Evolutionary conservation across 306 rosid genomes (phyloP).

Genomic region (Hylodesmum podocarpum): DNA sequence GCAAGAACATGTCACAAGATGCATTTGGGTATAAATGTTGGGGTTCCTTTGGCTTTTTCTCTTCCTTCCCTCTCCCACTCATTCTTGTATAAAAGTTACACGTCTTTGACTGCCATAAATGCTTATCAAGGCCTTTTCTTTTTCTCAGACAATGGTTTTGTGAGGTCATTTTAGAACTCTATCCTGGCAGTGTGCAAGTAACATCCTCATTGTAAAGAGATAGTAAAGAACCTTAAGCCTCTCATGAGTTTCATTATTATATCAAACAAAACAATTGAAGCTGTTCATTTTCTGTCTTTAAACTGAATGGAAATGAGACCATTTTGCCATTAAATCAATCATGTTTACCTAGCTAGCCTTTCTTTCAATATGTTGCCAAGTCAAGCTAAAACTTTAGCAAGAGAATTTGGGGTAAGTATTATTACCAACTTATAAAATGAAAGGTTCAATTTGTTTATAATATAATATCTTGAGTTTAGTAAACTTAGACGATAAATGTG

Average conservation of each 20-base stretch:
- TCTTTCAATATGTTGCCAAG: neutral
- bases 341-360: neutral
- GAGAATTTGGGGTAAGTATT: neutral
- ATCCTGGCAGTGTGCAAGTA: constrained; percentile 27
- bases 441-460: neutral
- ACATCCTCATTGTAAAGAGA: constrained; percentile 40
- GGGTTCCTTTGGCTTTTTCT: neutral
- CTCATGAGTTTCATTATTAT: constrained; percentile 31
- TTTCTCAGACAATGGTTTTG: neutral
- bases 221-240: constrained; percentile 24
- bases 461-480: no score
- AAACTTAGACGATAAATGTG: no score
- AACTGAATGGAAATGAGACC: neutral
- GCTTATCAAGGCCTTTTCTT: constrained; percentile 13
- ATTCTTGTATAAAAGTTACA: neutral
- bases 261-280: neutral
- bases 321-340: neutral
- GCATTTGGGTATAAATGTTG: constrained; percentile 15
- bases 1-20: constrained; percentile 23
- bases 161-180: neutral
- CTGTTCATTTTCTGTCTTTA: neutral
- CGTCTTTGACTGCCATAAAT: constrained; percentile 25
- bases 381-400: neutral
- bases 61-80: constrained; percentile 1
- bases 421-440: no score